These are phyloP conservation scores for Nitzschia sp. DNA, from an alignment of 108 stramenopile species.

Conservation along the genomic window DNA sequence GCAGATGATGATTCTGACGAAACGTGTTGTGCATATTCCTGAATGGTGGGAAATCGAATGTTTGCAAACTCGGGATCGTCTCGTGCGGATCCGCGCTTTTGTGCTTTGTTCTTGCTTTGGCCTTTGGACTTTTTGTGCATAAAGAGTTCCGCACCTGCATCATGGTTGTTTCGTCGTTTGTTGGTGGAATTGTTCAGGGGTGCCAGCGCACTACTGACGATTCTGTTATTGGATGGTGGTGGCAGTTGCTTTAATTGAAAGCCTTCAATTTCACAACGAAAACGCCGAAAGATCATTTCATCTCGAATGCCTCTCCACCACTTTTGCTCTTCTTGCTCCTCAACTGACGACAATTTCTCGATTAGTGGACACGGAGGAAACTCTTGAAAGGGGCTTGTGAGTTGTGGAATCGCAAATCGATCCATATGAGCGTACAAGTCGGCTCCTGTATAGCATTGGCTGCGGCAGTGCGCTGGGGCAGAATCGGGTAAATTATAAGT, in stretches of 20 bases:
- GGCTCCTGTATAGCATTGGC: conserved; percentile 8
- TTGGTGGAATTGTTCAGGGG: neutral
- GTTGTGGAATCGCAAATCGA: conserved; percentile 33
- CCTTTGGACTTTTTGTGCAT: conserved; percentile 21
- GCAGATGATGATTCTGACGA: neutral
- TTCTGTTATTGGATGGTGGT: no score
- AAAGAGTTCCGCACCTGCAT: conserved; percentile 35
- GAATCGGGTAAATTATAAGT: conserved; percentile 18
- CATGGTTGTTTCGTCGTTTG: neutral
- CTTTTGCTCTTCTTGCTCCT: neutral
- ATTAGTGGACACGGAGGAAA: conserved; percentile 2
- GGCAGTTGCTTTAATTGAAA: neutral
- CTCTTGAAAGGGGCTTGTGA: conserved; percentile 19
- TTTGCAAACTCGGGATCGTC: neutral
- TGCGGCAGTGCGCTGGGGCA: neutral
- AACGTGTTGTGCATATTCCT: conserved; percentile 11
- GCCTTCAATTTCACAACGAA: conserved; percentile 20
- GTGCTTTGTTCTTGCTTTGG: conserved; percentile 7
- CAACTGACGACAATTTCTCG: neutral
- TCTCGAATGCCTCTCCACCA: conserved; percentile 29
- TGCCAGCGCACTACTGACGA: neutral
- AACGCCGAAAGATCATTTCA: conserved; percentile 31
- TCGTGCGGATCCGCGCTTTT: neutral
- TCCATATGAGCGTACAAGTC: conserved; percentile 28
- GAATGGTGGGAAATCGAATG: conserved; percentile 10